These are phyloP conservation scores for Cutaneotrichosporon sp. DNA, from an alignment of 1,284 basidiomycete genomes.

Conservation along the genomic window DNA sequence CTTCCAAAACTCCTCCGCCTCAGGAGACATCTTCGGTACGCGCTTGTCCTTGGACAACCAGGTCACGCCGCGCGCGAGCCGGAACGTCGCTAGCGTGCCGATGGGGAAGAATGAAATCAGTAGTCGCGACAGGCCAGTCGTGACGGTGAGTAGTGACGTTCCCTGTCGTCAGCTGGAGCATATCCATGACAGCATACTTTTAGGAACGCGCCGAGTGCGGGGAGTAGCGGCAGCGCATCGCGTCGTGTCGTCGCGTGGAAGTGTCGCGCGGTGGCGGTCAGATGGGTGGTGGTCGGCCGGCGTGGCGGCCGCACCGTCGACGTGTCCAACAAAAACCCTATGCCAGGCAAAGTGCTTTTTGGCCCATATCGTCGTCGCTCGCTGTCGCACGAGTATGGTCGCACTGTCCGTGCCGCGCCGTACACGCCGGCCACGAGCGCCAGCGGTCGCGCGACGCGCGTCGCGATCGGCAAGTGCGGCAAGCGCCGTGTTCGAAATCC, in stretches of 20 bases:
- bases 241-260: conserved; percentile 40
- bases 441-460: no score
- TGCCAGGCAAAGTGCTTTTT: no score
- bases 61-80: conserved; percentile 19
- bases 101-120: conserved; percentile 47
- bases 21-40: conserved; percentile 24
- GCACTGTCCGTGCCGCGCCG: no score
- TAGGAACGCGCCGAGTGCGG: conserved; percentile 35
- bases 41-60: conserved; percentile 26
- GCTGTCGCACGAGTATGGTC: no score
- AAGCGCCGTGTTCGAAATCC: not conserved
- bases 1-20: conserved; percentile 40
- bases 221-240: conserved; percentile 41
- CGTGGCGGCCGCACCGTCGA: no score
- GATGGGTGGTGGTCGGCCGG: not conserved
- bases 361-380: no score
- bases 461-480: not conserved
- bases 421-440: no score
- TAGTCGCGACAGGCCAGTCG: conserved; percentile 39
- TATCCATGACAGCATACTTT: conserved; percentile 28
- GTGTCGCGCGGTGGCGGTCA: not conserved
- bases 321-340: no score
- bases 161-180: conserved; percentile 42
- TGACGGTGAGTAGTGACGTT: conserved; percentile 45
- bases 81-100: conserved; percentile 33